A percentile compares a stretch with the other conserved stretches of the same genome.
These are phyloP conservation scores for Colletotrichum sp. DNA, from an alignment of 2,329 filamentous ascomycete genomes.

Conservation along the genomic window DNA sequence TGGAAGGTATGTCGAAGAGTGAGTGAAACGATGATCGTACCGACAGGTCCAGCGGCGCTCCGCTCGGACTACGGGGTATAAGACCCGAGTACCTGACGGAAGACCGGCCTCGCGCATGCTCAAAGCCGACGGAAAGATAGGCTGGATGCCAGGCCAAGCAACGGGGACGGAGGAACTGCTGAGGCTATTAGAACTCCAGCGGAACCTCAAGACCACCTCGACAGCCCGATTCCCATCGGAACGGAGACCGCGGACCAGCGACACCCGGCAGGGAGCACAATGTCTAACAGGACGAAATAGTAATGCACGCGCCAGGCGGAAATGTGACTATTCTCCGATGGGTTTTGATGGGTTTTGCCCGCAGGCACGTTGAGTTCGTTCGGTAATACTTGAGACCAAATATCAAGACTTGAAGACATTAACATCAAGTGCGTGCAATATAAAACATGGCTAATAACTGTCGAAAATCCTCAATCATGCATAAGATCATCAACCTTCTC, in stretches of 20 bases:
- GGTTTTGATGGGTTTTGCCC: neutral
- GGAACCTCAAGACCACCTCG: neutral
- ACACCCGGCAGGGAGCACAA: neutral
- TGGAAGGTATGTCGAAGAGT: neutral
- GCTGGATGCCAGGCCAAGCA: neutral
- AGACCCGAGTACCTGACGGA: neutral
- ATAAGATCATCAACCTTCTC: neutral
- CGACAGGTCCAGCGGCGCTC: neutral
- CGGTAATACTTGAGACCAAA: neutral
- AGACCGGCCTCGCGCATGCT: neutral
- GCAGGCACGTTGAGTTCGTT: neutral
- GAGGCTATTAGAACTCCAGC: neutral
- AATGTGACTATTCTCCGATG: neutral
- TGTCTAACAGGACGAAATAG: neutral
- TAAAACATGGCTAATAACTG: neutral
- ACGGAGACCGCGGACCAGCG: neutral
- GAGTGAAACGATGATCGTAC: neutral
- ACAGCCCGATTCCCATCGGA: neutral
- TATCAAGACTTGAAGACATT: neutral
- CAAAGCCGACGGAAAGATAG: neutral
- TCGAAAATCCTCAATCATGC: fast-evolving
- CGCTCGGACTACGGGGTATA: neutral
- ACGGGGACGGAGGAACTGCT: neutral
- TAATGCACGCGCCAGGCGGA: neutral
- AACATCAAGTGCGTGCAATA: fast-evolving